Evolutionary conservation across 768 basidiomycete genomes (phyloP), one percentile per base, ranked within the genome.

Genomic region (Termitomyces eurrhizus): DNA sequence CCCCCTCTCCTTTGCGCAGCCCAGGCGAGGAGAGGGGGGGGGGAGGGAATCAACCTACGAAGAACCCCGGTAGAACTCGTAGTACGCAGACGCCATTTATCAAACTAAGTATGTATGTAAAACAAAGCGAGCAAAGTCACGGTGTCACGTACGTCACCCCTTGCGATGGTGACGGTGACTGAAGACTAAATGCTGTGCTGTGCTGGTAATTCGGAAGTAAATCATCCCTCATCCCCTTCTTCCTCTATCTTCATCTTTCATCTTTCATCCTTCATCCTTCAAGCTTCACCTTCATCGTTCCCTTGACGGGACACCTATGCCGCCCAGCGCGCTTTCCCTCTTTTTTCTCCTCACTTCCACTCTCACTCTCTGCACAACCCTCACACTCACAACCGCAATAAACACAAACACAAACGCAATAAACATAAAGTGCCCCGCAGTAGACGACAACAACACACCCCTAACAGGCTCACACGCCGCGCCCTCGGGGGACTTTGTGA

Each of bases 61-160:
- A 46, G 92, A 92, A 61, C 92, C 91, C 62, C 93, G 83, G 78
- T 94, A 94, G 73, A 95, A 93, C 75, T 95, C 92, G 73, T 94
- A 95, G 78, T 93, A 95, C 44, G 89, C 89, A 26, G 90, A 75
- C 50, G 90, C 89, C 90, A 91, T 91, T 29, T 52, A 33, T 26
- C 12, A n/a, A 42, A 13, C 18, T 3, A 29, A 29, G 29, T 21
- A 21, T 21, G 21, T 21, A 21, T 21, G 21, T 21, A 21, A 21
- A 21, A 21, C 21, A 21, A 21, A 21, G 29, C 29, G 4, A 4
- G 29, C 29, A 3, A 1, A 7, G n/a, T 44, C 16, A 14, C 29
- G 11, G 2, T 7, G 54, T 55, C 54, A 55, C 54, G 52, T 37
- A 52, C 35, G 21, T 21, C 21, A n/a, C n/a, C n/a, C n/a, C n/a